Evolutionary conservation across 768 basidiomycete genomes (phyloP), one percentile per base, ranked within the genome.

Genomic region (Psilocybe cyanescens): DNA sequence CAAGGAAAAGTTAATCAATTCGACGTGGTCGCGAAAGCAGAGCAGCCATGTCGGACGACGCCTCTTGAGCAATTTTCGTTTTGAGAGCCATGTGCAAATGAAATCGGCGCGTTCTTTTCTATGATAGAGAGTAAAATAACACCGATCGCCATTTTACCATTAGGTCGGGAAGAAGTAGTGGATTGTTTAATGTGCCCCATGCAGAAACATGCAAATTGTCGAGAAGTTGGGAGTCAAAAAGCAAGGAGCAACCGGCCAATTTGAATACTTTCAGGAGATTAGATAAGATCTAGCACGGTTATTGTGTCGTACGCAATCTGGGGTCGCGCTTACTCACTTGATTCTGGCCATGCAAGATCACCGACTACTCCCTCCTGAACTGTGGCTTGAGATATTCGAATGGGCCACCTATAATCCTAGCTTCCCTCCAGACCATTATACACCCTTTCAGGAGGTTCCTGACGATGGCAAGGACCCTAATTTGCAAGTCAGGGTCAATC

Each of bases 301-400:
- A 14, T 53, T 33, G 41, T 24, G 24, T 44, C 14, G 12, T 17
- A 28, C 49, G 28, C 8, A 31, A 31, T 16, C 35, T 54, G 19
- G n/a, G 24, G 48, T 50, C 53, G 39, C 48, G 29, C n/a, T 49
- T n/a, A 47, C 19, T 45, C 53, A 55, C 49, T n/a, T 29, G 31
- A 50, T 45, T n/a, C 19, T 46, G 47, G 44, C 53, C 39, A 68
- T 64, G 65, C 61, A 63, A 4, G 52, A 65, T 61, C 69, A 74
- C 60, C 60, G 61, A 16, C 50, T 55, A 9, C 72, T 86, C 19
- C 86, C 86, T 8, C 72, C 79, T 17, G 86, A 88, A 65, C 66
- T 88, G 30, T 87, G 84, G 86, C 70, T 84, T 11, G 68, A 79
- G 50, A 78, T 88, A 16, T 77, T 88, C 52, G 72, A 75, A 55